Conservation (phyloP, 768 basidiomycete species). For the Lactifluus rugatus region DNA sequence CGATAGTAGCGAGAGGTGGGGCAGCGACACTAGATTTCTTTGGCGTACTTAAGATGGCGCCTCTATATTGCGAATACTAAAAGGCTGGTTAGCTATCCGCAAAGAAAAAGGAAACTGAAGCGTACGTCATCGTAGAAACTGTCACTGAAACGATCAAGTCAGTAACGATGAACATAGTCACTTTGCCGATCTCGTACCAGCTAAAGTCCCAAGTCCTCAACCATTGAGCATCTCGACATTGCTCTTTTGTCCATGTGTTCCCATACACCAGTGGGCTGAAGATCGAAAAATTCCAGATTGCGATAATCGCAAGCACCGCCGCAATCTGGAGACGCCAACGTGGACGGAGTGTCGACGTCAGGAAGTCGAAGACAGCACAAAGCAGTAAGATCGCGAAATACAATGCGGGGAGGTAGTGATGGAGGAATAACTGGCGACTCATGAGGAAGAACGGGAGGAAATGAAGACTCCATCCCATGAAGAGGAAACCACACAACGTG, state of each 20-base stretch:
- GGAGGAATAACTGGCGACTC: constrained; percentile 93
- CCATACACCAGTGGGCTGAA: constrained; percentile 84
- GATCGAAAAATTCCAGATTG: constrained; percentile 66
- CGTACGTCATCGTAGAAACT: constrained; percentile 63
- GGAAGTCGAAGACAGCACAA: constrained; percentile 73
- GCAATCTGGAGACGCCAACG: constrained; percentile 74
- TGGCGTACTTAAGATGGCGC: constrained; percentile 30
- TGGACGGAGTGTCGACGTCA: constrained; percentile 70
- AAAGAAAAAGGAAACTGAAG: constrained; percentile 15
- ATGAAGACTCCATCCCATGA: constrained; percentile 86
- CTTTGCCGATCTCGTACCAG: constrained; percentile 43
- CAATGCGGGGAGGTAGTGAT: constrained; percentile 97
- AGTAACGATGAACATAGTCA: constrained; percentile 4
- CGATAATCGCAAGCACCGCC: constrained; percentile 58
- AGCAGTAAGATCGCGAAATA: constrained; percentile 81
- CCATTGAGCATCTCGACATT: constrained; percentile 75
- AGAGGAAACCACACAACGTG: constrained; percentile 79
- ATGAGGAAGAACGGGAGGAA: constrained; percentile 98
- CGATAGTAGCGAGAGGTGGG: constrained; percentile 36
- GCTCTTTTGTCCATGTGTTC: constrained; percentile 69
- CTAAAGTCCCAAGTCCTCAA: constrained; percentile 94
- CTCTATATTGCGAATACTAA: constrained; percentile 51
- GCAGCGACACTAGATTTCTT: constrained; percentile 24
- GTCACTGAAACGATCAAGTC: constrained; percentile 32
- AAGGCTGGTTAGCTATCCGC: not conserved